Evolutionary conservation across 2,329 filamentous ascomycete genomes (phyloP), one percentile per base, ranked within the genome.

Genomic region (Ophioceras dolichostomum): DNA sequence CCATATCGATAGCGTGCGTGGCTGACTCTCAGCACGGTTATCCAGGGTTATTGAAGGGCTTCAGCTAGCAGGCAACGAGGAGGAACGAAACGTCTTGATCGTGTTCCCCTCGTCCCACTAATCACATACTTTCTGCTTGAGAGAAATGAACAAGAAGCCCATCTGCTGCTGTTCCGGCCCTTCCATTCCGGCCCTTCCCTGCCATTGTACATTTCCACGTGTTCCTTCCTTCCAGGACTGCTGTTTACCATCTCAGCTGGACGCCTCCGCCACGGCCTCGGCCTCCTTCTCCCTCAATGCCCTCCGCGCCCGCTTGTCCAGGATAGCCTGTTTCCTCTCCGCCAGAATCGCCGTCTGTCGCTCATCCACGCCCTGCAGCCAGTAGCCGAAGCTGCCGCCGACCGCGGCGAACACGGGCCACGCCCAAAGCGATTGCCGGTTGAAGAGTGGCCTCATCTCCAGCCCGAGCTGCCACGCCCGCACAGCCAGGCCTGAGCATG

Each of bases 401-500:
- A 86, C 76, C 49, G 74, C 74, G 41, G 79, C 88, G 63, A 91
- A 98, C 50, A 89, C 64, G 39, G 91, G 91, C 67, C 94, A 98
- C 36, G 78, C 86, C 83, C 86, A 93, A 53, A 94, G 76, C 39
- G 82, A 83, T 57, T 81, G 71, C 54, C 72, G 76, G 64, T 82
- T 79, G 73, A 96, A 85, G 61, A 95, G 80, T 37, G 89, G 91
- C 45, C 88, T 86, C 87, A 94, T 94, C 68, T 98, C 87, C 59
- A 98, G 91, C 55, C 89, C 91, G 59, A 98, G 80, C 64, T 96
- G 91, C 85, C 88, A 95, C 62, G 91, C 75, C 52, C 89, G 84
- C 56, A 88, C 82, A 56, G 83, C 87, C 53, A 95, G 65, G 70
- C 91, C 91, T 98, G 51, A 41, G 4, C 24, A 10, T 19, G 8